Percentiles rank a stretch among this genome's conserved stretches.
Evolutionary conservation across 257 asterid genomes (phyloP).

Genomic region (Solanum medicagineum): DNA sequence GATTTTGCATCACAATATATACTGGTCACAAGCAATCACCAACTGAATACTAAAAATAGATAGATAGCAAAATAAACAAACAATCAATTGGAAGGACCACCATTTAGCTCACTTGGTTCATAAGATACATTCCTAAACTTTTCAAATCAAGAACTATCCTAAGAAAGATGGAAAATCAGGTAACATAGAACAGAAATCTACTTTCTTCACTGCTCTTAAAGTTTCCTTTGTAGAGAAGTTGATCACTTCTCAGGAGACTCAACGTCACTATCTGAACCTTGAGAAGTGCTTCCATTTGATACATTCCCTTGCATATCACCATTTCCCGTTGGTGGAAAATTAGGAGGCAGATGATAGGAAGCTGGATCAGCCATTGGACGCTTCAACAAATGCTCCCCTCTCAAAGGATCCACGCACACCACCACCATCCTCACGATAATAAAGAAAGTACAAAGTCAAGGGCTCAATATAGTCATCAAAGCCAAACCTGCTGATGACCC

Average conservation of each 20-base stretch:
- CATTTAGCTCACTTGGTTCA: background rate
- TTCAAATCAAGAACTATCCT: background rate
- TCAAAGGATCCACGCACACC: background rate
- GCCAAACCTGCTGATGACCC: background rate
- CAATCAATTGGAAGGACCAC: background rate
- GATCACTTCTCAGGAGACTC: slow-evolving; percentile 42
- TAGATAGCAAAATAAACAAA: background rate
- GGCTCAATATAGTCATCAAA: background rate
- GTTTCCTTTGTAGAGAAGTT: slow-evolving; percentile 1
- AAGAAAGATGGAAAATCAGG: background rate
- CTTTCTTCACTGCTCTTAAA: background rate
- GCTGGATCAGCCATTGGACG: background rate
- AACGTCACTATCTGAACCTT: slow-evolving; percentile 2
- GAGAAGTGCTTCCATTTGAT: slow-evolving; percentile 38
- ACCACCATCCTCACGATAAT: background rate
- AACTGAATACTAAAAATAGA: background rate
- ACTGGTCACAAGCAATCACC: background rate
- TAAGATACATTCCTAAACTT: background rate
- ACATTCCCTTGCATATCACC: slow-evolving; percentile 32
- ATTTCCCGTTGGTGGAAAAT: slow-evolving; percentile 14
- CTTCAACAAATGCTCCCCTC: background rate
- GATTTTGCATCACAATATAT: background rate
- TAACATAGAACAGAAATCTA: background rate
- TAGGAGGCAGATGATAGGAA: background rate
- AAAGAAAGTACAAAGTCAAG: background rate